phyloP scores from a whole-genome alignment of 306 rosid genomes.

The Dalbergia oliveri region DNA sequence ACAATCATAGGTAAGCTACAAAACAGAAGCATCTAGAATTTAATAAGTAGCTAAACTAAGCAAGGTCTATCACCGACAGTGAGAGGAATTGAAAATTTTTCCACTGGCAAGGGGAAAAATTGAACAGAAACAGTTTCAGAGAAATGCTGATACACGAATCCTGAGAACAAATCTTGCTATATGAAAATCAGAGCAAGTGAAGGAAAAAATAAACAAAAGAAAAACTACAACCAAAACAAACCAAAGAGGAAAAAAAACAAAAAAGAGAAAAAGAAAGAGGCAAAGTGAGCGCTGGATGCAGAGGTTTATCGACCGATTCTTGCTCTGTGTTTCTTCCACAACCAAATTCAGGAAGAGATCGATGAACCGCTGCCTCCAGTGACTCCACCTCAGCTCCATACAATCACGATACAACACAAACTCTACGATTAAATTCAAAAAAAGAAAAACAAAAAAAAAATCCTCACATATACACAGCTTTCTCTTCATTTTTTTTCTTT shows the following conservation, averaged over 20 bases:
- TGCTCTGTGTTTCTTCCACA: conserved; percentile 68
- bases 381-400: conserved; percentile 62
- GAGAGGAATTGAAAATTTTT: background rate
- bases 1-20: background rate
- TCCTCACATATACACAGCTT: background rate
- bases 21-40: background rate
- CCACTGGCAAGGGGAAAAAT: background rate
- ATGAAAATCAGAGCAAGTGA: background rate
- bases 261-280: conserved; percentile 38
- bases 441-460: background rate
- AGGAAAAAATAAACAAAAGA: background rate
- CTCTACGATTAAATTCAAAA: background rate
- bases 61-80: background rate
- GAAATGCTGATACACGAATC: conserved; percentile 20
- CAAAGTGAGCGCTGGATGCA: conserved; percentile 96
- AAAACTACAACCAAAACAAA: background rate
- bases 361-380: conserved; percentile 99
- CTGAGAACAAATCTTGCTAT: background rate
- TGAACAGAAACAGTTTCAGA: background rate
- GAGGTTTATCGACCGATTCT: conserved; percentile 99
- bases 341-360: conserved; percentile 92
- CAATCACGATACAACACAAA: background rate
- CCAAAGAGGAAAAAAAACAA: background rate
- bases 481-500: background rate
- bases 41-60: background rate